A percentile compares a stretch with the other conserved stretches of the same genome.
These are phyloP conservation scores for Chrysanthemum makinoi DNA, from an alignment of 129 eudicot species.

Conservation along the genomic window DNA sequence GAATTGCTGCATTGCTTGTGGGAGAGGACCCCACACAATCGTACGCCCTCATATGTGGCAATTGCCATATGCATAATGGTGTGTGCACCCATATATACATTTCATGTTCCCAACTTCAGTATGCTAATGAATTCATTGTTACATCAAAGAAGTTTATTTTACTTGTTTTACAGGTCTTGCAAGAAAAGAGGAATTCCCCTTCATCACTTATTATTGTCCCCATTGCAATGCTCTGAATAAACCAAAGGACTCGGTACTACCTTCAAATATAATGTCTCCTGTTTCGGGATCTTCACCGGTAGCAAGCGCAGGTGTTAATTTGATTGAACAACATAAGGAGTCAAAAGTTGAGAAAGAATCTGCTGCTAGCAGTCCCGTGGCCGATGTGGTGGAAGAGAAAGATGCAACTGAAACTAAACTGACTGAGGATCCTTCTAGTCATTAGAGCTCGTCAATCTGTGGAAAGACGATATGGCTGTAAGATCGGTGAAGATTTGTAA, in stretches of 20 bases:
- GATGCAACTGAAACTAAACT: constrained; percentile 35
- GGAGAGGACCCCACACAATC: constrained; percentile 97
- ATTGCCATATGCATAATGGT: constrained; percentile 99
- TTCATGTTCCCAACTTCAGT: neutral
- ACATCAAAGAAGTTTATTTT: neutral
- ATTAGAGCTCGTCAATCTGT: neutral
- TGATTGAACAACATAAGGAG: constrained; percentile 23
- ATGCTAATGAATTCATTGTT: neutral
- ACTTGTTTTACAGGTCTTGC: constrained; percentile 70
- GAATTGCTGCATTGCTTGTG: constrained; percentile 91
- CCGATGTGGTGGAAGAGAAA: constrained; percentile 35
- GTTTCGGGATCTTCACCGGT: constrained; percentile 25
- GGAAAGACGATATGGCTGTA: neutral
- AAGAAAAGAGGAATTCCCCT: constrained; percentile 87
- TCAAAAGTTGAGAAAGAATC: constrained; percentile 28
- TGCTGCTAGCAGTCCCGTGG: constrained; percentile 35
- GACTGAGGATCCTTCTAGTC: constrained; percentile 19
- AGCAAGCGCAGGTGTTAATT: constrained; percentile 28
- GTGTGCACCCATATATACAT: constrained; percentile 15
- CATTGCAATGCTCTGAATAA: constrained; percentile 84
- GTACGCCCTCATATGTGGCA: constrained; percentile 94
- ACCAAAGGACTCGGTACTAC: constrained; percentile 46
- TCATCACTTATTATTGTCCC: constrained; percentile 84
- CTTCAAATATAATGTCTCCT: constrained; percentile 36
- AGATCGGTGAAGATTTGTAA: constrained; percentile 21